Conservation (phyloP, 805 yeast genomes). For the Suhomyces prunicola region DNA sequence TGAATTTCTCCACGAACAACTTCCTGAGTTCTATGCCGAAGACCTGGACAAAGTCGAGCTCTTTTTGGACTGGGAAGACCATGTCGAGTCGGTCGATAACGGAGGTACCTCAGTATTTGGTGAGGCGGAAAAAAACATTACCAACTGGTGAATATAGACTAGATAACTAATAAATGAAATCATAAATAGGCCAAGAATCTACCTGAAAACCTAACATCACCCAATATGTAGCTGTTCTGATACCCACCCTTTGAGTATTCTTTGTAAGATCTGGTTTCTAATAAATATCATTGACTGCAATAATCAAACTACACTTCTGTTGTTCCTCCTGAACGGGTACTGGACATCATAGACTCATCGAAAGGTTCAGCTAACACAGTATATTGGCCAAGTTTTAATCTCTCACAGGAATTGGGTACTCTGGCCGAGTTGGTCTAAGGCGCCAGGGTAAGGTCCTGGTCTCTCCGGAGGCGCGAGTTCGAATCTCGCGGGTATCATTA, state of each 20-base stretch:
- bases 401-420: conserved; percentile 35
- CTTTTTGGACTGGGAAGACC: conserved; percentile 39
- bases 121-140: conserved; percentile 84
- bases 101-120: conserved; percentile 73
- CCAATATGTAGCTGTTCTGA: no score
- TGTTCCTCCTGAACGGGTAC: no score
- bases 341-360: no score
- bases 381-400: background rate
- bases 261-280: no score
- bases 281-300: no score
- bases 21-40: conserved; percentile 54
- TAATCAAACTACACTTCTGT: no score
- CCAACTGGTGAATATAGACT: conserved; percentile 70
- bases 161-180: background rate
- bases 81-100: conserved; percentile 35
- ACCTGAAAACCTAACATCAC: no score
- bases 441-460: conserved; percentile 48
- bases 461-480: conserved; percentile 47
- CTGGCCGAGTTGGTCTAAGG: conserved; percentile 46
- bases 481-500: conserved; percentile 41
- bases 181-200: background rate
- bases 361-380: background rate
- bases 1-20: conserved; percentile 57
- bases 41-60: conserved; percentile 41
- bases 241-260: no score